phyloP scores from a whole-genome alignment of 2,329 filamentous ascomycete genomes.

The Drechslera avenae region DNA sequence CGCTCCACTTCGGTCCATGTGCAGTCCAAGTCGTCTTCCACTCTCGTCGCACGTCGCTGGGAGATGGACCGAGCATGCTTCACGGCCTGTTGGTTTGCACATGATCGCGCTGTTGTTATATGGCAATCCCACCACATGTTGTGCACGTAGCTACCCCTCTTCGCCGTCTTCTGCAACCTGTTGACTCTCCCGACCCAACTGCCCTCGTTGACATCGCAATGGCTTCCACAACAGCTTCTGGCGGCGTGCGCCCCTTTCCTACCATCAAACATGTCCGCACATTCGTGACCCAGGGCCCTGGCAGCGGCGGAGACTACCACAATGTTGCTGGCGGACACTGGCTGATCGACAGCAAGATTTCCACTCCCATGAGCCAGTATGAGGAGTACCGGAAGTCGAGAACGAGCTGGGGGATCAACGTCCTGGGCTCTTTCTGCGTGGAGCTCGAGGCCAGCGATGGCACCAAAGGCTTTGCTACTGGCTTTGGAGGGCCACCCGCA shows the following conservation, averaged over 20 bases:
- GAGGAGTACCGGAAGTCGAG: conserved; percentile 85
- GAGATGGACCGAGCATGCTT: conserved; percentile 37
- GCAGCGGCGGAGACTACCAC: conserved; percentile 72
- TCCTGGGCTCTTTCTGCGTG: conserved; percentile 87
- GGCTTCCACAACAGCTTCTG: conserved; percentile 26
- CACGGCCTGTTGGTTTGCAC: conserved; percentile 6
- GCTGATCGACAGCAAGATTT: conserved; percentile 90
- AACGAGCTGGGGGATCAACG: conserved; percentile 95
- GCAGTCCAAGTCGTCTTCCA: conserved; percentile 13
- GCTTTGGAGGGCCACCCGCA: conserved; percentile 89
- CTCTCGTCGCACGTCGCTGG: conserved; percentile 32
- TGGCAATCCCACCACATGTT: conserved; percentile 21
- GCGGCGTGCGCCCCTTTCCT: conserved; percentile 62
- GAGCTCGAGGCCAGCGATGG: conserved; percentile 89
- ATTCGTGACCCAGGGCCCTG: conserved; percentile 70
- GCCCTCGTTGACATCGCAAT: conserved; percentile 24
- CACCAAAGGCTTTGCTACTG: conserved; percentile 91
- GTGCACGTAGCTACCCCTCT: conserved; percentile 23
- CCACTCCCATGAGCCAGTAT: conserved; percentile 89
- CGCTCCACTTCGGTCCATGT: conserved; percentile 25
- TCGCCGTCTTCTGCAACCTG: conserved; percentile 14
- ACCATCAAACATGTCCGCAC: conserved; percentile 77
- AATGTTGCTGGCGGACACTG: conserved; percentile 78
- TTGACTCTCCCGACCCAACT: conserved; percentile 6
- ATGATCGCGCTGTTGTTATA: conserved; percentile 27